These are phyloP conservation scores for Huntiella bhutanensis DNA, from an alignment of 2,329 filamentous ascomycete species.

Conservation along the genomic window DNA sequence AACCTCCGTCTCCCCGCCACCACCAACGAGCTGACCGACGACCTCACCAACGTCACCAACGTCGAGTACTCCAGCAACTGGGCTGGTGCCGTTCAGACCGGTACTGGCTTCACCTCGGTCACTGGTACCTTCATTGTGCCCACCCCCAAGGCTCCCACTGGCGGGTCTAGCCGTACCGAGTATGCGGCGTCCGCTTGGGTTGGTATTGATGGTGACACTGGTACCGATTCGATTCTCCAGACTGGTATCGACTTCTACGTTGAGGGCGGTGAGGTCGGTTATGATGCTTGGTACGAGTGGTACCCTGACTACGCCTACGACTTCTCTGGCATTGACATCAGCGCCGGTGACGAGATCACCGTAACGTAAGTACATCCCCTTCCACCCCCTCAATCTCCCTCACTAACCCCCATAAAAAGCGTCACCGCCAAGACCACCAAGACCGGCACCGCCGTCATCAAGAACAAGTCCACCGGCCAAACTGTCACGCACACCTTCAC, in stretches of 20 bases:
- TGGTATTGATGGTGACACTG: conserved; percentile 29
- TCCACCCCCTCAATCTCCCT: not conserved
- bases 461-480: conserved; percentile 33
- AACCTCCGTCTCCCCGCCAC: conserved; percentile 5
- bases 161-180: not conserved
- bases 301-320: conserved; percentile 23
- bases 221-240: conserved; percentile 22
- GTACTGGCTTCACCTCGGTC: conserved; percentile 15
- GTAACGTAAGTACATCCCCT: conserved; percentile 13
- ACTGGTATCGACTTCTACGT: conserved; percentile 23
- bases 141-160: not conserved
- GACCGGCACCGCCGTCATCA: conserved; percentile 15
- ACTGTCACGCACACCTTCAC: conserved; percentile 31
- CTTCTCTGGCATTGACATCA: conserved; percentile 19
- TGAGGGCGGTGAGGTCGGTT: conserved; percentile 17
- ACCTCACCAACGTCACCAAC: conserved; percentile 3
- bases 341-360: conserved; percentile 17
- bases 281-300: conserved; percentile 29
- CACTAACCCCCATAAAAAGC: conserved; percentile 7
- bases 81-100: conserved; percentile 17
- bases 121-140: conserved; percentile 17
- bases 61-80: conserved; percentile 16
- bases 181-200: conserved; percentile 24
- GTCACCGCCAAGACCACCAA: conserved; percentile 14
- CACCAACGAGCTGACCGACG: not conserved